Evolutionary conservation across 768 basidiomycete genomes (phyloP), one percentile per base, ranked within the genome.

Genomic region (Pleurotus salmoneostramineus): DNA sequence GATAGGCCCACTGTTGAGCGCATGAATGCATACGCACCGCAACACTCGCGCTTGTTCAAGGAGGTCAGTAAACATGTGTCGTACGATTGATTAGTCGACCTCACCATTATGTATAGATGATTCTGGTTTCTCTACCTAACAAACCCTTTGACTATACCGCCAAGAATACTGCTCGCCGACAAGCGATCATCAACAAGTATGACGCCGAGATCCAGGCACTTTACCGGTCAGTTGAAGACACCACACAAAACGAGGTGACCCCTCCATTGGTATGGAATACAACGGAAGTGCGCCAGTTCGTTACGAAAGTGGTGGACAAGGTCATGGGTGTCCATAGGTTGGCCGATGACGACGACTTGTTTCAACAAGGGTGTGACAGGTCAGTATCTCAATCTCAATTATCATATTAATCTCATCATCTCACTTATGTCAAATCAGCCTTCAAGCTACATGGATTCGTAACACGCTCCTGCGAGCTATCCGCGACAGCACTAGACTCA

Each of bases 11-110:
- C 69, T 5, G 66, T 77, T 3, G 70, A 71, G 50, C 58, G 67
- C 44, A 61, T 71, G 59, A 77, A 77, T 50, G 57, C 48, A 11
- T 72, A 63, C 57, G 76, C 76, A 0, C 76, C 76, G 5, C 67
- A 72, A 50, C 75, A 77, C 55, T 76, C 75, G 0, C 64, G 74
- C 17, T 55, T 77, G 3, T 77, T 76, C 67, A 76, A 74, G 61
- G 76, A 74, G 71, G 74, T 70, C 10, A 37, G 62, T 57, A 31
- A 5, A 40, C 3, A 10, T 2, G 15, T 15, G 8, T n/a, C 37
- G 37, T 40, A n/a, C 37, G 37, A 40, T n/a, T 40, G 37, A 40
- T 40, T 40, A 27, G 21, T 27, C 21, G 21, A 27, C 21, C 21
- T 27, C 21, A 27, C 21, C 21, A 27, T 40, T 3, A 40, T 10